Percentiles rank a stretch among this genome's conserved stretches.
Evolutionary conservation across 2,329 filamentous ascomycete species (phyloP).

Genomic region (Zopfia rhizophila): DNA sequence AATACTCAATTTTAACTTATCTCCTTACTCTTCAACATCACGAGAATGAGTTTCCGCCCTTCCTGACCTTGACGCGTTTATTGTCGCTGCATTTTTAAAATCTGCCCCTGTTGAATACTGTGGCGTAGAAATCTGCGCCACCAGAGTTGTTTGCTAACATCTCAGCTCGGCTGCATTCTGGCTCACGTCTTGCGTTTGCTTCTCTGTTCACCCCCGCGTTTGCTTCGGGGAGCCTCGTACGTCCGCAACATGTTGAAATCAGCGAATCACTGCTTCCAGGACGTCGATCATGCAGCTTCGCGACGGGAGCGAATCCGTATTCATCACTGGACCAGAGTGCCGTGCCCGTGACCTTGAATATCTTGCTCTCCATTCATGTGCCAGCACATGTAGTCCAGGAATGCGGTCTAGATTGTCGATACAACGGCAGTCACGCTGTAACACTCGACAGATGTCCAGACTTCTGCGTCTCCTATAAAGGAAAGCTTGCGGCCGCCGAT

Average conservation of each 20-base stretch:
- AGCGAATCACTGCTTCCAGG: background rate
- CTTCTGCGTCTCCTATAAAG: slow-evolving; percentile 13
- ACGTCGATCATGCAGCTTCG: slow-evolving; percentile 1
- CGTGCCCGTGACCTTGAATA: background rate
- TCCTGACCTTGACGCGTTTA: background rate
- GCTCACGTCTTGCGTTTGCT: background rate
- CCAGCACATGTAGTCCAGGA: background rate
- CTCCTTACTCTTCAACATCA: background rate
- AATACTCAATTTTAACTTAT: background rate
- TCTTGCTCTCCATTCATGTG: background rate
- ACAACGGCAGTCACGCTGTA: background rate
- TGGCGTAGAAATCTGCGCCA: background rate
- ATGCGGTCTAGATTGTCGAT: too few species aligned
- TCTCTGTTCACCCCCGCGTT: background rate
- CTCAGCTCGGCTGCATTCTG: too few species aligned
- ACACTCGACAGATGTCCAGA: background rate
- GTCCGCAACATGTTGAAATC: too few species aligned
- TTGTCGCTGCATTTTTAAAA: background rate
- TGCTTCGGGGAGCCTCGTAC: background rate
- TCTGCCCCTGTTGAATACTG: background rate
- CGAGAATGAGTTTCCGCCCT: background rate
- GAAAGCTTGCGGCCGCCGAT: slow-evolving; percentile 3
- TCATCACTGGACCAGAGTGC: background rate
- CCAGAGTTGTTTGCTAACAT: background rate
- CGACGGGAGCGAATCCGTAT: background rate